phyloP scores from a whole-genome alignment of 2,329 filamentous ascomycete genomes.

The Pseudodiploospora longispora region DNA sequence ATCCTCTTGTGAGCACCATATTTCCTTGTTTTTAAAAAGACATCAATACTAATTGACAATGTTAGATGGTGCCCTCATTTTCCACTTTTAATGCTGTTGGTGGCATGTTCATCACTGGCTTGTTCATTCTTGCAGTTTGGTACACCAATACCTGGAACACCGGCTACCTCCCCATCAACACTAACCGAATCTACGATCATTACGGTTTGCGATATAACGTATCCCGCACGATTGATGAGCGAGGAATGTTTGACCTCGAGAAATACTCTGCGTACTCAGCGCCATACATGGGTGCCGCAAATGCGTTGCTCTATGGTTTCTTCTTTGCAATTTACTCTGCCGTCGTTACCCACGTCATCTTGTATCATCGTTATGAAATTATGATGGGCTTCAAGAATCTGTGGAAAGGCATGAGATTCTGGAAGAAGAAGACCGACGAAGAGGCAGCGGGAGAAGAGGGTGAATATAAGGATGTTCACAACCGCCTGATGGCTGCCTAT shows the following conservation, averaged over 20 bases:
- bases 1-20: constrained; percentile 29
- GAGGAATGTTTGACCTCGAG: constrained; percentile 22
- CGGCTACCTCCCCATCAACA: constrained; percentile 40
- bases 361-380: constrained; percentile 12
- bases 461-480: constrained; percentile 25
- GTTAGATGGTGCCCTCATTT: constrained; percentile 23
- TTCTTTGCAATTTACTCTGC: constrained; percentile 26
- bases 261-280: constrained; percentile 28
- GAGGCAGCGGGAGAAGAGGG: constrained; percentile 23
- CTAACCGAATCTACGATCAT: constrained; percentile 36
- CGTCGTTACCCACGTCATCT: constrained; percentile 26
- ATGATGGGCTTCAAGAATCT: constrained; percentile 17
- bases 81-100: constrained; percentile 26
- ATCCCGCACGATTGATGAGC: constrained; percentile 32
- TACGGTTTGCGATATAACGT: constrained; percentile 33
- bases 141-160: constrained; percentile 27
- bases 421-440: neutral
- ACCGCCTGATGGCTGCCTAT: constrained; percentile 23
- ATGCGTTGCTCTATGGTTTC: constrained; percentile 21
- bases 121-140: constrained; percentile 23
- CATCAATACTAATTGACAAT: constrained; percentile 10
- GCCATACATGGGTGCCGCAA: constrained; percentile 25
- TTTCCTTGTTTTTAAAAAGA: constrained; percentile 30
- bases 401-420: constrained; percentile 26
- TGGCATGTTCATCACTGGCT: constrained; percentile 21